Conservation (phyloP, 2,329 filamentous ascomycete genomes). For the Verticillium isaacii region DNA sequence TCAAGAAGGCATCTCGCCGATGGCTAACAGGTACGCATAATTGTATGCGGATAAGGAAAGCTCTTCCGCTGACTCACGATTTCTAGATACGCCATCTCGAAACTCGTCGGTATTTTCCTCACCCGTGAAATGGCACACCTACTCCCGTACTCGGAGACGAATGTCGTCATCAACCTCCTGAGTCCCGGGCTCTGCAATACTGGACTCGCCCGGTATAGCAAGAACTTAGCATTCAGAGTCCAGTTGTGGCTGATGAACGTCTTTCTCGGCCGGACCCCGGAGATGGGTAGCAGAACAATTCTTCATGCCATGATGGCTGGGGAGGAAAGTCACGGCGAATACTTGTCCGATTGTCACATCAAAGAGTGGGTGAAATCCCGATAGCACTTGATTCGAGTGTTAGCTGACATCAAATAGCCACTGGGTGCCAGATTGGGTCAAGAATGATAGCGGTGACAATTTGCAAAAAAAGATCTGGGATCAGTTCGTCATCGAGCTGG, state of each 20-base stretch:
- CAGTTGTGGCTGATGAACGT: slow-evolving; percentile 1
- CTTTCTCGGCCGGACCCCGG: slow-evolving; percentile 15
- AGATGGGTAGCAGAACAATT: slow-evolving; percentile 22
- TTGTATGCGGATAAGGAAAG: background rate
- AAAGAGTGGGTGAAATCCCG: slow-evolving; percentile 9
- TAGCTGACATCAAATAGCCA: background rate
- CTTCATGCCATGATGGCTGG: slow-evolving; percentile 17
- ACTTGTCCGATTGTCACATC: slow-evolving; percentile 18
- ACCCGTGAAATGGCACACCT: slow-evolving; percentile 20
- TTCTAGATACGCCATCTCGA: slow-evolving; percentile 20
- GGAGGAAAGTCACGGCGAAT: slow-evolving; percentile 20
- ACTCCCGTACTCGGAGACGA: slow-evolving; percentile 17
- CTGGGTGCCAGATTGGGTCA: slow-evolving; percentile 7
- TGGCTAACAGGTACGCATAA: background rate
- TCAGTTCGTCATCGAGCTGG: slow-evolving; percentile 3
- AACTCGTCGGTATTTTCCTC: slow-evolving; percentile 20
- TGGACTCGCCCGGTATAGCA: slow-evolving; percentile 6
- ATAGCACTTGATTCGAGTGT: background rate
- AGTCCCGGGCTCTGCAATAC: slow-evolving; percentile 24
- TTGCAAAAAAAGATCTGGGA: slow-evolving; percentile 6
- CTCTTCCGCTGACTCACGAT: background rate
- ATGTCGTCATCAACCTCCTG: slow-evolving; percentile 24
- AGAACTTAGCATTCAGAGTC: background rate
- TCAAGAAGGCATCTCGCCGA: slow-evolving; percentile 9
- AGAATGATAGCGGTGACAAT: slow-evolving; percentile 1